Percentiles rank a stretch among this genome's conserved stretches.
These are phyloP conservation scores for Tetrapisispora phaffii DNA, from an alignment of 805 yeast genomes.

Conservation along the genomic window DNA sequence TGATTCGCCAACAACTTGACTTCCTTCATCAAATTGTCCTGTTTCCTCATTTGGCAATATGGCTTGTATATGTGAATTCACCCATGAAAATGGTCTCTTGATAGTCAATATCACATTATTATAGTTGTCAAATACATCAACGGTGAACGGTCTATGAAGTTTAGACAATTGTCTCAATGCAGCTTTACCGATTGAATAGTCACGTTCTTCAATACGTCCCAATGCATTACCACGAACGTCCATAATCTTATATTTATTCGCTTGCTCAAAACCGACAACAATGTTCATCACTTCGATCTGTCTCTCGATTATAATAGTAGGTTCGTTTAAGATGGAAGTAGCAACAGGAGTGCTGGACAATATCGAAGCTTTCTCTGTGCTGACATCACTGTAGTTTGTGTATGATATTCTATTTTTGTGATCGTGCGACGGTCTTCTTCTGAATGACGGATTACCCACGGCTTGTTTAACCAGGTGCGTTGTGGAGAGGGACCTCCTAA, in stretches of 20 bases:
- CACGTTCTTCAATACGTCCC: slow-evolving; percentile 79
- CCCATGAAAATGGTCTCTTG: slow-evolving; percentile 73
- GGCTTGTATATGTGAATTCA: slow-evolving; percentile 79
- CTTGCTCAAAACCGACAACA: slow-evolving; percentile 84
- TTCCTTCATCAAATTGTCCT: slow-evolving; percentile 16
- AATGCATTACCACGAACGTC: slow-evolving; percentile 63
- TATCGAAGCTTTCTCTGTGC: neutral
- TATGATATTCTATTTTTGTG: neutral
- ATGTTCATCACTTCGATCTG: slow-evolving; percentile 83
- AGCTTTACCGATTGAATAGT: slow-evolving; percentile 54
- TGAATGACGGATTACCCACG: neutral
- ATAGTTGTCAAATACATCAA: slow-evolving; percentile 56
- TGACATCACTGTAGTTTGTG: neutral
- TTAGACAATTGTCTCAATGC: slow-evolving; percentile 76
- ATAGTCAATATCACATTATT: slow-evolving; percentile 58
- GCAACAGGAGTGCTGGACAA: slow-evolving; percentile 2
- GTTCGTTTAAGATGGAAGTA: slow-evolving; percentile 48
- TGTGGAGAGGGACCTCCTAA: neutral
- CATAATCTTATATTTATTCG: slow-evolving; percentile 66
- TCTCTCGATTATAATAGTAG: slow-evolving; percentile 79
- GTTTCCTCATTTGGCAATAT: slow-evolving; percentile 37
- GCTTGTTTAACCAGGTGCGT: neutral
- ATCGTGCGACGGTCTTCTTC: neutral
- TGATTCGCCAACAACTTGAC: slow-evolving; percentile 64
- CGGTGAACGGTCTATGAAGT: slow-evolving; percentile 76